Base-by-base conservation (phyloP, 2,329 filamentous ascomycete genomes). In the Chrysoporthe deuterocubensis region DNA sequence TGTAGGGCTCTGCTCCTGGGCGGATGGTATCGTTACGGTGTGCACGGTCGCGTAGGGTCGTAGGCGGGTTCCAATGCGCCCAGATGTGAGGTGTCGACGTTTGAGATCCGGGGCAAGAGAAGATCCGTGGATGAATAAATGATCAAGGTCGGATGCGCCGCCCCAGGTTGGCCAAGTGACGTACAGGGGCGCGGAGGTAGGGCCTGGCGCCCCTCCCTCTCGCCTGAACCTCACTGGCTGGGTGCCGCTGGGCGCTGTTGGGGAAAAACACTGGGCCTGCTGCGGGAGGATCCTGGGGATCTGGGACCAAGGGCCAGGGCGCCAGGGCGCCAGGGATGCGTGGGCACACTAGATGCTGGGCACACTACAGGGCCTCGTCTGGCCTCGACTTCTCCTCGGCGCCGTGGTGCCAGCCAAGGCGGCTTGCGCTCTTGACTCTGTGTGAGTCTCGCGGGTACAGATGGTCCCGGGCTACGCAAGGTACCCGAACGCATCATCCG, bases 131-230 rank as follows among this genome's bases (percentile, higher is more conserved):
- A 26, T 26, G 26, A 52, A 14, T 61, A 46, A 26, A 42, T 48
- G 62, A 61, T 61, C 42, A 40, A 40, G 57, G 62, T 58, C 44
- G 34, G 54, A 59, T 57, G 48, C 48, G 61, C 46, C 54, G 44
- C 57, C 52, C 42, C 26, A 43, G 60, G 67, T 69, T 69, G 67
- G 63, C 64, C 67, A 69, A 69, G 67, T 66, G 67, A 69, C 67
- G 67, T 67, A 52, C 67, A 21, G 48, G 32, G 16, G 16, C 16
- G 44, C 44, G 40, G 59, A 32, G 42, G 26, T 43, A 42, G 59
- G 32, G 50, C 21, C 14, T 52, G 26, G 48, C 48, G 48, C n/a
- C 13, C 9, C 13, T 14, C 26, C 26, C 26, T 26, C 26, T 26
- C 26, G 26, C 26, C 26, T 26, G 26, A 26, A 26, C 26, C 26